These are phyloP conservation scores for Thamnidium elegans DNA, from an alignment of 192 early-diverging fungal genomes.

Conservation along the genomic window DNA sequence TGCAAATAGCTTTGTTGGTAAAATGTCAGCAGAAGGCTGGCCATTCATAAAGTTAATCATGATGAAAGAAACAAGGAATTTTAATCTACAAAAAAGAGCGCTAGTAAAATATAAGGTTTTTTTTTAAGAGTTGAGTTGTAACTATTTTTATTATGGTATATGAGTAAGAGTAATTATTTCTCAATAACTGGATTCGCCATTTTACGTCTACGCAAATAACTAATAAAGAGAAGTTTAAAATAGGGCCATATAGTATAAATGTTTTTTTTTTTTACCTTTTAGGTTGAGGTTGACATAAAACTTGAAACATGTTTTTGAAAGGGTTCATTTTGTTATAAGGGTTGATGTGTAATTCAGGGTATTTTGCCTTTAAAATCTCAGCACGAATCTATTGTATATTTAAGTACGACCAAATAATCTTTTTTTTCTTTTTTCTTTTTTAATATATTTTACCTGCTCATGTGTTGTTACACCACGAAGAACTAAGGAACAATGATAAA, in stretches of 20 bases:
- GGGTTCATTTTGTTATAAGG: constrained; percentile 24
- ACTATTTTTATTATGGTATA: not conserved
- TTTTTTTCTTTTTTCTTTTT: not conserved
- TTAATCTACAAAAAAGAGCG: not conserved
- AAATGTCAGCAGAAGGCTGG: not conserved
- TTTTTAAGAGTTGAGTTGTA: not conserved
- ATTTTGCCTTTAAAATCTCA: constrained; percentile 1
- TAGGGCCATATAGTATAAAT: not conserved
- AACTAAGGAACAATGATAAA: constrained; percentile 74
- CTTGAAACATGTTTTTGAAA: constrained; percentile 24
- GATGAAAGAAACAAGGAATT: not conserved
- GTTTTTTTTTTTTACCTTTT: constrained; percentile 22
- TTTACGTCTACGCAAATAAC: constrained; percentile 28
- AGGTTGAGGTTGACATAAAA: constrained; percentile 29
- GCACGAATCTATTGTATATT: constrained; percentile 20
- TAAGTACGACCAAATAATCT: not conserved
- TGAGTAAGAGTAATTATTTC: not conserved
- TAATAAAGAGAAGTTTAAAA: not conserved
- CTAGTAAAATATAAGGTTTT: not conserved
- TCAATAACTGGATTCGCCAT: constrained; percentile 14
- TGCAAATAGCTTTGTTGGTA: not conserved
- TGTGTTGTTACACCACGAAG: constrained; percentile 83
- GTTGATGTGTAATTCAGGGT: constrained; percentile 16
- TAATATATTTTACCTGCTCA: constrained; percentile 62
- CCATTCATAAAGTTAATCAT: constrained; percentile 2